Evolutionary conservation across 257 asterid genomes (phyloP).

Genomic region (Salvia miltiorrhiza): DNA sequence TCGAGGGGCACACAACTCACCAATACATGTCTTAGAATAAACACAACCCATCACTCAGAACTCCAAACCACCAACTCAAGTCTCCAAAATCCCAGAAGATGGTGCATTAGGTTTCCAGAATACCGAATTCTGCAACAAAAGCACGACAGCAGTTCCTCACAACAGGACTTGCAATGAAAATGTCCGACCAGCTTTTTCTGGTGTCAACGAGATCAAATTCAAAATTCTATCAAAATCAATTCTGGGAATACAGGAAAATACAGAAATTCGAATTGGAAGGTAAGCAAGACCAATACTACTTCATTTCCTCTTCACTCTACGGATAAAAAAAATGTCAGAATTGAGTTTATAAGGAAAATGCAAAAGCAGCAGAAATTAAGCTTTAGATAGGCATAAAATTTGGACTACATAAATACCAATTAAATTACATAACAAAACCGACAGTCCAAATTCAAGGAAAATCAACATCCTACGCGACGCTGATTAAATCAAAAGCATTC

Average conservation of each 20-base stretch:
- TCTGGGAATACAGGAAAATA: not conserved
- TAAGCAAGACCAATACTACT: not conserved
- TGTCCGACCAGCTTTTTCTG: not conserved
- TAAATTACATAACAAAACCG: not conserved
- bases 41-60: conserved; percentile 84
- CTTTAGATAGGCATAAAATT: not conserved
- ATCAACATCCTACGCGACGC: not conserved
- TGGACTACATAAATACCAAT: not conserved
- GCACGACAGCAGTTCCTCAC: conserved; percentile 14
- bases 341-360: not conserved
- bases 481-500: not conserved
- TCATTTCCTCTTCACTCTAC: not conserved
- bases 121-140: conserved; percentile 11
- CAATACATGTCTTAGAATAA: conserved; percentile 81
- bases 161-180: not conserved
- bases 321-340: not conserved
- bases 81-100: conserved; percentile 25
- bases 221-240: conserved; percentile 14
- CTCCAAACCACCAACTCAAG: conserved; percentile 33
- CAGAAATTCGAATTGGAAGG: not conserved
- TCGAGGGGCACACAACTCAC: conserved; percentile 77
- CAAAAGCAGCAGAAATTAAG: conserved; percentile 14
- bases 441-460: conserved; percentile 12
- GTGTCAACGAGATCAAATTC: not conserved
- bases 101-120: conserved; percentile 39